Evolutionary conservation across 177 flowering plant genomes (phyloP), one percentile per base, ranked within the genome.

Genomic region (Vitis hybrid): DNA sequence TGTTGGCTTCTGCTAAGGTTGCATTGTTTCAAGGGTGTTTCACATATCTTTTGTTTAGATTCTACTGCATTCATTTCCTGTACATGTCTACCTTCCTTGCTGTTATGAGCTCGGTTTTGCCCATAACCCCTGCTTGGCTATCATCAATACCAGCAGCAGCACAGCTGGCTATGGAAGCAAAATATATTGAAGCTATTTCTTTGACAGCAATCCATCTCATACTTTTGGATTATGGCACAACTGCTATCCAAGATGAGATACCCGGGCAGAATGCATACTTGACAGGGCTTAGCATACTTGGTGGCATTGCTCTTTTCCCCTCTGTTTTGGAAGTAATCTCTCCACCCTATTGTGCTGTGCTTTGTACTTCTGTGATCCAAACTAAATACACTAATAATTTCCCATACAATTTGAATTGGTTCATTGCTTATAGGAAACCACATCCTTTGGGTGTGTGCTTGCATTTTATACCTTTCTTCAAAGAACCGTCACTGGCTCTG

Each of bases 271-370:
- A 80, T 76, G 82, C 84, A 1, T 93, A 93, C 73, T 90, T 96
- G 45, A 96, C 97, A 0, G 99, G 95, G 12, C 94, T 96, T 33
- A 96, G 99, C 81, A 92, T 96, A 62, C 79, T 96, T 68, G 99
- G 98, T 70, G 99, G 99, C 45, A 88, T 96, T 91, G 84, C 97
- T 53, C 79, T 96, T 87, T 93, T 92, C 79, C 85, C 94, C 9
- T 92, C 97, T 69, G 95, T 93, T 60, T 16, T 93, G 51, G 99
- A 96, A 97, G 99, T 95, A 86, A 70, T 39, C 45, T 39, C 45
- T 39, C 1, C 45, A 39, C 3, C 6, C 22, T 48, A 66, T 48
- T 13, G 56, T 18, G 45, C 18, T 1, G 13, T 12, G 56, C 16
- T 33, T 39, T 39, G 45, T 39, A 39, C 45, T 39, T 39, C 45